Evolutionary conservation across 2,329 filamentous ascomycete species (phyloP).

Genomic region (Scedosporium boydii): DNA sequence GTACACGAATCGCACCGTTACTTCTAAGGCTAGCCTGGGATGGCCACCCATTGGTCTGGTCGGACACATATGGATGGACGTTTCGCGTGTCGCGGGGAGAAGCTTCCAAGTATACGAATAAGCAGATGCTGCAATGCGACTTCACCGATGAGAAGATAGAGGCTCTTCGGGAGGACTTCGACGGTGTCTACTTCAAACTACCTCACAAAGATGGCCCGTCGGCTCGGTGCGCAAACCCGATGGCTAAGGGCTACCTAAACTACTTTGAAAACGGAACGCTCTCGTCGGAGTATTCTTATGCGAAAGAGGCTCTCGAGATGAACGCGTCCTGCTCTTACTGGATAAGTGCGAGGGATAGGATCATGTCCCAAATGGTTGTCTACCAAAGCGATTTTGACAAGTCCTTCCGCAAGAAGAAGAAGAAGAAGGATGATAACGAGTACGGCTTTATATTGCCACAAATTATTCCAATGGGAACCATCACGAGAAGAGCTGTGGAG

Average conservation of each 20-base stretch:
- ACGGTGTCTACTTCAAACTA: conserved; percentile 75
- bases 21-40: conserved; percentile 83
- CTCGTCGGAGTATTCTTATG: conserved; percentile 79
- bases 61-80: conserved; percentile 85
- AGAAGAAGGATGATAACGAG: conserved; percentile 13
- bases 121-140: conserved; percentile 65
- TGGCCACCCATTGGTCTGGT: conserved; percentile 83
- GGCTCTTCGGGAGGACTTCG: conserved; percentile 54
- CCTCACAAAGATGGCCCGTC: conserved; percentile 91
- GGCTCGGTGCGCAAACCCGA: conserved; percentile 73
- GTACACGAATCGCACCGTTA: conserved; percentile 79
- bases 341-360: conserved; percentile 91
- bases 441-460: conserved; percentile 85
- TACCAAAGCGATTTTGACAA: conserved; percentile 55
- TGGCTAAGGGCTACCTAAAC: conserved; percentile 81
- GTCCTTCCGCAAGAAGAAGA: conserved; percentile 7
- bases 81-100: conserved; percentile 64
- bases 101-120: conserved; percentile 53
- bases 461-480: conserved; percentile 95
- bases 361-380: conserved; percentile 91
- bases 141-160: conserved; percentile 65
- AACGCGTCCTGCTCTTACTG: conserved; percentile 98
- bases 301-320: conserved; percentile 94
- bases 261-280: conserved; percentile 88
- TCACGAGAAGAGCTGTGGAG: conserved; percentile 87